phyloP scores from a whole-genome alignment of 1,284 basidiomycete genomes.

The Cryptococcus sp. region DNA sequence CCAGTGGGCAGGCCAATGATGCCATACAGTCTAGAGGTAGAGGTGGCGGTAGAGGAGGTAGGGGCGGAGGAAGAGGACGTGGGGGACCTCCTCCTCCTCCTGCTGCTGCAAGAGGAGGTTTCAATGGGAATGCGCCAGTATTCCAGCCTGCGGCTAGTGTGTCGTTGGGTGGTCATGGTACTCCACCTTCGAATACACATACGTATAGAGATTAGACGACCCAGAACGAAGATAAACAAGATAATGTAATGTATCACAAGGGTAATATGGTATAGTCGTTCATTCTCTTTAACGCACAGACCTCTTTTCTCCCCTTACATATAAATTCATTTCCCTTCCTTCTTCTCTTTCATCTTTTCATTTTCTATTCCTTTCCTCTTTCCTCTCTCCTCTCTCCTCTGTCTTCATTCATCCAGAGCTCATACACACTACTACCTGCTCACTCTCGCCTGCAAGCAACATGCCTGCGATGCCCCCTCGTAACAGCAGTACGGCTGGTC shows the following conservation, averaged over 20 bases:
- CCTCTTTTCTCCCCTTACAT: too few species aligned
- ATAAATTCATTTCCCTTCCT: too few species aligned
- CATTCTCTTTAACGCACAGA: too few species aligned
- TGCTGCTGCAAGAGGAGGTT: not conserved
- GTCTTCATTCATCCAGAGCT: too few species aligned
- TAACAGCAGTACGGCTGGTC: too few species aligned
- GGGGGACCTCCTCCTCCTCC: not conserved
- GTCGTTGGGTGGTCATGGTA: not conserved
- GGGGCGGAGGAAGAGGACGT: not conserved
- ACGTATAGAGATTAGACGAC: not conserved
- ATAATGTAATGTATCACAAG: not conserved
- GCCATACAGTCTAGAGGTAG: not conserved
- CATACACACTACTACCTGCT: too few species aligned
- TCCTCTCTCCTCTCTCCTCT: too few species aligned
- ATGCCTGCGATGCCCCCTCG: too few species aligned
- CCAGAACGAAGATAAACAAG: not conserved
- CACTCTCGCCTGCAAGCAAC: too few species aligned
- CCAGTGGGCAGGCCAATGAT: not conserved
- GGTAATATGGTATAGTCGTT: too few species aligned
- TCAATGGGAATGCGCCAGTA: not conserved
- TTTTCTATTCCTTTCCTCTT: too few species aligned
- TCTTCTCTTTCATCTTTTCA: too few species aligned
- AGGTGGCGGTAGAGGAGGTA: slow-evolving; percentile 1
- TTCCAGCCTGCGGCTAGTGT: not conserved
- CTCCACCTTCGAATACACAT: not conserved